Evolutionary conservation across 345 rosid species (phyloP), one percentile per base, ranked within the genome.

Genomic region (Lagerstroemia speciosa): DNA sequence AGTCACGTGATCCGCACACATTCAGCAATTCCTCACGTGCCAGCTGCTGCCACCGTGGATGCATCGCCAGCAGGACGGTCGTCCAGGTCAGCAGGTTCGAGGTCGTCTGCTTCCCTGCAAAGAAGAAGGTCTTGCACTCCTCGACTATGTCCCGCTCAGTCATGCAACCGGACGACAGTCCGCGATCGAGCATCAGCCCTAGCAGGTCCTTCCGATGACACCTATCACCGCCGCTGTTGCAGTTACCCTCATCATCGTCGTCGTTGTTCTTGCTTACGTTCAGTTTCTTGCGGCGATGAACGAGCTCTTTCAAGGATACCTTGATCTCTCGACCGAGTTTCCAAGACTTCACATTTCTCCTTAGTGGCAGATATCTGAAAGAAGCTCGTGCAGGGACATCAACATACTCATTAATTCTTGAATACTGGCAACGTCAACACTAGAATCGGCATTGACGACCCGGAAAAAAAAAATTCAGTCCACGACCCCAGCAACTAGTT

Each of bases 101-200:
- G 15, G 97, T 87, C 74, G 98, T 87, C 73, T 85, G 93, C 75
- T 93, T 89, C 55, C 98, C 97, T 41, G 98, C 96, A 48, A 93
- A 91, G 82, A 93, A 89, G 73, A 93, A 93, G 69, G 89, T 84
- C 76, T 91, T 89, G 81, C 98, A 93, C 73, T 93, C 96, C 74
- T 91, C 97, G 46, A 91, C 81, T 36, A 67, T 76, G 75, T 40
- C 76, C 64, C 50, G 33, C 50, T 50, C 63, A 16, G 63, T 46
- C 60, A 73, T 62, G 60, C 55, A 8, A 50, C 46, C 53, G n/a
- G 76, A 64, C 37, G 75, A 68, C 36, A 75, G 86, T 27, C 85
- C 88, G 72, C 33, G 34, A 1, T 78, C 82, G 74, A 83, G 89
- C 89, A 84, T 85, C 30, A 82, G 75, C 24, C 84, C 96, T 65